Evolutionary conservation across 495 filamentous ascomycete species (phyloP).

Genomic region (Penicillium samsonianum): DNA sequence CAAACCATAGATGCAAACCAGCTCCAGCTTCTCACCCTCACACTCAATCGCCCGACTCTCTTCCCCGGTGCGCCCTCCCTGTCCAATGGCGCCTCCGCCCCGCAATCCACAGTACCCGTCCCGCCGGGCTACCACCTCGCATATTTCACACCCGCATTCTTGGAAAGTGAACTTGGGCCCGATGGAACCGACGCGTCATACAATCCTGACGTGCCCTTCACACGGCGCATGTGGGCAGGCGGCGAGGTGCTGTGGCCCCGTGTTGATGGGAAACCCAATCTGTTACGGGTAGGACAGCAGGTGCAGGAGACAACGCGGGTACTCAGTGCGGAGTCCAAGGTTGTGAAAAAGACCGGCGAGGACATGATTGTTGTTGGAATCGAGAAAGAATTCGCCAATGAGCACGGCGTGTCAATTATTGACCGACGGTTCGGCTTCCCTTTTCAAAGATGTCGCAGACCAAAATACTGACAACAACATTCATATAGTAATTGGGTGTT

Average conservation of each 20-base stretch:
- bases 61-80: conserved; percentile 34
- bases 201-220: conserved; percentile 63
- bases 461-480: conserved; percentile 1
- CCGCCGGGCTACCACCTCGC: conserved; percentile 71
- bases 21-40: conserved; percentile 55
- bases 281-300: conserved; percentile 52
- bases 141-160: conserved; percentile 66
- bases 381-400: conserved; percentile 58
- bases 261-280: conserved; percentile 35
- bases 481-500: conserved; percentile 59
- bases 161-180: conserved; percentile 53
- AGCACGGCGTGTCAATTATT: conserved; percentile 50
- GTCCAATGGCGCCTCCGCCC: conserved; percentile 26
- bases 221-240: conserved; percentile 78
- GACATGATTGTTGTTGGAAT: conserved; percentile 68
- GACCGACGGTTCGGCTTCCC: conserved; percentile 50
- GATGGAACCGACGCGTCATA: conserved; percentile 77
- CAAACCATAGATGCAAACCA: conserved; percentile 61
- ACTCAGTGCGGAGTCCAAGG: conserved; percentile 52
- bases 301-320: conserved; percentile 60
- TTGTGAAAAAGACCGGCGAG: conserved; percentile 53
- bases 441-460: not conserved
- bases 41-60: conserved; percentile 51
- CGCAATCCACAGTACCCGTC: conserved; percentile 43
- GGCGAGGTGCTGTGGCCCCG: conserved; percentile 59